Percentiles rank a stretch among this genome's conserved stretches.
phyloP scores from a whole-genome alignment of 1,284 basidiomycete genomes.

The Anthracocystis setariae region DNA sequence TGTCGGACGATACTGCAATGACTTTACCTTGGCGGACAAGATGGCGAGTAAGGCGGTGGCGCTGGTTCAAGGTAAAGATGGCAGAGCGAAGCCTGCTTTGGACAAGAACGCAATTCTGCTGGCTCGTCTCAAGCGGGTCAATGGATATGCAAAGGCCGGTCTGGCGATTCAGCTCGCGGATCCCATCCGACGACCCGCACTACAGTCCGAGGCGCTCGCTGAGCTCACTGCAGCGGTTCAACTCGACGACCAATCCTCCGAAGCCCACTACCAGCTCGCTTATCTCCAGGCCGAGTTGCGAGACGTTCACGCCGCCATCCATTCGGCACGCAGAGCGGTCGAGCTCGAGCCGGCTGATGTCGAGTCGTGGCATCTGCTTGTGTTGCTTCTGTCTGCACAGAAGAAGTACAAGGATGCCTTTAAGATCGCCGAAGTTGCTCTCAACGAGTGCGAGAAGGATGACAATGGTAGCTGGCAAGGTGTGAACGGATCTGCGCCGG shows the following conservation, averaged over 20 bases:
- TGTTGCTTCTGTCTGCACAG: conserved; percentile 79
- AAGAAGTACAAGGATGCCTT: conserved; percentile 84
- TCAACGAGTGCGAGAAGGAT: conserved; percentile 60
- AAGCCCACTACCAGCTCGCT: conserved; percentile 73
- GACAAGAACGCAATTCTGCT: conserved; percentile 23
- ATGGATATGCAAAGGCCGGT: conserved; percentile 46
- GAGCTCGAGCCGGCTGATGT: conserved; percentile 79
- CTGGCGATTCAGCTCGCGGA: conserved; percentile 43
- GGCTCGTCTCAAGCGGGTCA: conserved; percentile 47
- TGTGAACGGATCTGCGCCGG: conserved; percentile 57
- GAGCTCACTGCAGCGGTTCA: conserved; percentile 74
- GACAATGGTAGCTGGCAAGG: conserved; percentile 68
- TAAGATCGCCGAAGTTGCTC: conserved; percentile 78
- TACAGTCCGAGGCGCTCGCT: conserved; percentile 34
- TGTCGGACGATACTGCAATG: conserved; percentile 41
- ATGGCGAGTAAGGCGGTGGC: conserved; percentile 49
- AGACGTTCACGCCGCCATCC: conserved; percentile 77
- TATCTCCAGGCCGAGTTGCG: conserved; percentile 74
- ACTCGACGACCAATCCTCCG: conserved; percentile 73
- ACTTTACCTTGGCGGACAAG: conserved; percentile 46
- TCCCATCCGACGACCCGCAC: conserved; percentile 28
- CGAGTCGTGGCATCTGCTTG: conserved; percentile 90
- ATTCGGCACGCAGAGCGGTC: conserved; percentile 77
- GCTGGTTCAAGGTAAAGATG: conserved; percentile 30
- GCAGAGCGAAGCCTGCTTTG: conserved; percentile 32